Percentiles rank a stretch among this genome's conserved stretches.
Evolutionary conservation across 169 alveolate species (phyloP).

Genomic region (Cryptosporidium meleagridis): DNA sequence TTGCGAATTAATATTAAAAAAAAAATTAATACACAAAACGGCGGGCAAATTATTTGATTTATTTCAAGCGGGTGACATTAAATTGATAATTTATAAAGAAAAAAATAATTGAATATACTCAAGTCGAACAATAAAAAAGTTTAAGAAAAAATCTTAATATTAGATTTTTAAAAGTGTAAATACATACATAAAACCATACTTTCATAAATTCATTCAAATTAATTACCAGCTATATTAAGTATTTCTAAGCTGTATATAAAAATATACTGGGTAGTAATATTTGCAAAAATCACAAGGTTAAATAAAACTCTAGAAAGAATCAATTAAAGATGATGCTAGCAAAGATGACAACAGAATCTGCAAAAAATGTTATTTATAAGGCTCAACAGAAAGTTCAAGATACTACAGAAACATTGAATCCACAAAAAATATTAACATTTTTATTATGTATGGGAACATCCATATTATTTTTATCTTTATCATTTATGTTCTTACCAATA

Average conservation of each 20-base stretch:
- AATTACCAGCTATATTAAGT: too few relatives aligned
- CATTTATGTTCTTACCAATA: conserved; percentile 69
- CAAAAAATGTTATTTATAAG: conserved; percentile 51
- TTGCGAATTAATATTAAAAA: not conserved
- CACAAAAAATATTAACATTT: conserved; percentile 44
- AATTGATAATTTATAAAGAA: not conserved
- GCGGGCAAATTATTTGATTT: conserved; percentile 4
- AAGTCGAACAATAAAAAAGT: not conserved
- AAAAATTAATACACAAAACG: not conserved
- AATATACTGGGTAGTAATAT: not conserved
- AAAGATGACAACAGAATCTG: conserved; percentile 68
- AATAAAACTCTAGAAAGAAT: not conserved
- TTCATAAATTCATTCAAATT: not conserved
- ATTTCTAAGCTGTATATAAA: too few relatives aligned
- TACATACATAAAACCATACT: not conserved
- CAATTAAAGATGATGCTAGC: conserved; percentile 29
- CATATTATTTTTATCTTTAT: conserved; percentile 27
- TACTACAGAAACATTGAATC: conserved; percentile 62
- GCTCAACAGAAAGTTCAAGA: conserved; percentile 74
- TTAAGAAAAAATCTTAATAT: too few relatives aligned
- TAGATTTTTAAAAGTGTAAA: not conserved
- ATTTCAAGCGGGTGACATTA: conserved; percentile 4
- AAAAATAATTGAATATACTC: not conserved
- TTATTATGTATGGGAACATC: conserved; percentile 57
- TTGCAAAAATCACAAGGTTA: not conserved